Base-by-base conservation (phyloP, 1,139 yeast species). In the Debaryomyces coudertii region DNA sequence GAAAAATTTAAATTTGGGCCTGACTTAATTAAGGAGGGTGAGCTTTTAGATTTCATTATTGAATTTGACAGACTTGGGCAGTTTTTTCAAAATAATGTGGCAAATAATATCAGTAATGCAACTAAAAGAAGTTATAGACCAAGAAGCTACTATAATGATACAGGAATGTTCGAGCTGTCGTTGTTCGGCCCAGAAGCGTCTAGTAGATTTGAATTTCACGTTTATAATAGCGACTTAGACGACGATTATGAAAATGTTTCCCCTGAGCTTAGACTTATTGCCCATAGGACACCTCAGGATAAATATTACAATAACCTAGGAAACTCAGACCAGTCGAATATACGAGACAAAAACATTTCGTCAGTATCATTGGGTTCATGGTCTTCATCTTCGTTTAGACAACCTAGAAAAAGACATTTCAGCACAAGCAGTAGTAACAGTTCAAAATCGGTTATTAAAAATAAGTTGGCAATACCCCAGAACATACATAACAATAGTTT, bases 1-100 rank as follows among this genome's bases (percentile, higher is more conserved):
- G 97, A 90, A 53, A 71, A 71, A 42, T 74, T 86, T 30, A 71
- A 90, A 50, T 92, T 83, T 62, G 80, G 95, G 1, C 87, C 87
- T 1, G 65, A 74, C 20, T 74, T 83, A 15, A 80, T 90, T 11
- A 65, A 76, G 0, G 85, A 86, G 51, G 69, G 65, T 1, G 85
- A 86, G 41, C 82, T 90, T 56, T 67, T 82, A 31, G 73, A 70
- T 35, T 84, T 89, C 55, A 79, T 90, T 76, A 45, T 66, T 23
- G 61, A 61, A 38, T 63, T 66, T 50, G 65, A 64, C 29, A 58
- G 57, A 44, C 52, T 65, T 24, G 41, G 45, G 2, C 47, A 37
- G 25, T 22, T 45, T 12, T 29, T 58, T 18, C 44, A 51, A 15
- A 41, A 45, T 8, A 39, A 50, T 36, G 30, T 35, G 11, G 39